Evolutionary conservation across 768 basidiomycete species (phyloP).

Genomic region (Leccinum sublutescens): DNA sequence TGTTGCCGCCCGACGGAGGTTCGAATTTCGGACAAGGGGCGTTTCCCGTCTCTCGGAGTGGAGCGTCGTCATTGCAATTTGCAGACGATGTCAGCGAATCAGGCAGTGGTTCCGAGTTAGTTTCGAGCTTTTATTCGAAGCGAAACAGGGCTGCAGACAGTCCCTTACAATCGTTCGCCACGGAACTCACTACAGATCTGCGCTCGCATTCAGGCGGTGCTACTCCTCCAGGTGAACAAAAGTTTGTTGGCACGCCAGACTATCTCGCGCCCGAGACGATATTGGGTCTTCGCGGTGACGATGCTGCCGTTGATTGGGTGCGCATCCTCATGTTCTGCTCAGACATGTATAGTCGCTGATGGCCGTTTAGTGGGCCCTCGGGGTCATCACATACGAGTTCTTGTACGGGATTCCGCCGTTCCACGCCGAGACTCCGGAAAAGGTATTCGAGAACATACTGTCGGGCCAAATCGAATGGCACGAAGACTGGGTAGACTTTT

Average conservation of each 20-base stretch:
- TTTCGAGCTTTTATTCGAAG: constrained; percentile 54
- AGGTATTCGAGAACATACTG: constrained; percentile 97
- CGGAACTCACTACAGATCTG: constrained; percentile 78
- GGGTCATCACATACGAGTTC: constrained; percentile 98
- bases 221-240: constrained; percentile 82
- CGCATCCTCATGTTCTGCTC: constrained; percentile 28
- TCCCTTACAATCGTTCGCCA: constrained; percentile 83
- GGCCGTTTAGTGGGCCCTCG: constrained; percentile 85
- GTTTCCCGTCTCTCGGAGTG: constrained; percentile 54
- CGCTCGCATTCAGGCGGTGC: constrained; percentile 63
- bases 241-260: constrained; percentile 97
- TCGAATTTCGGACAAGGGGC: constrained; percentile 80
- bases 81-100: constrained; percentile 87
- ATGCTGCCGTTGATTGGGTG: constrained; percentile 97
- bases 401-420: constrained; percentile 96
- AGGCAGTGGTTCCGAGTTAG: constrained; percentile 76
- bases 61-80: constrained; percentile 64
- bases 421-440: constrained; percentile 95
- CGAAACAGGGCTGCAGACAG: constrained; percentile 61
- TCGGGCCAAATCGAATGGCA: constrained; percentile 95
- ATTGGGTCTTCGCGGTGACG: constrained; percentile 91
- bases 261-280: constrained; percentile 97
- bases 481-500: constrained; percentile 87
- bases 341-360: constrained; percentile 13
- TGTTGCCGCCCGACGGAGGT: constrained; percentile 66